A percentile compares a stretch with the other conserved stretches of the same genome.
phyloP scores from a whole-genome alignment of 768 basidiomycete genomes.

The Astraeus odoratus region DNA sequence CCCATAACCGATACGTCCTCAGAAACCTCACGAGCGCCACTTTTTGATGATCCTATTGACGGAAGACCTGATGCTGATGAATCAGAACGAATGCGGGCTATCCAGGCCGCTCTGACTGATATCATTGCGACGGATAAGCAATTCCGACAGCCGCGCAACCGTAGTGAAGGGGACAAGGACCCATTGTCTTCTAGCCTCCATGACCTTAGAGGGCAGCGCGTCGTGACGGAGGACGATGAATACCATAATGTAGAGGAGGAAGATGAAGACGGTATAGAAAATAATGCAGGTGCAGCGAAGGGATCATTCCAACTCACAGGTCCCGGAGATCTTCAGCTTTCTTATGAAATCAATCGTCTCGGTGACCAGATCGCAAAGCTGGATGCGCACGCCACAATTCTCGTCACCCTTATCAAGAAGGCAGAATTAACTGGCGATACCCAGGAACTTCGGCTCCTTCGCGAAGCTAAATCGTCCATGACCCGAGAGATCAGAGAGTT shows the following conservation, averaged over 20 bases:
- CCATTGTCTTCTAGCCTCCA: constrained; percentile 3
- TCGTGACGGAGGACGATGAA: constrained; percentile 33
- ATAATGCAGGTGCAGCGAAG: constrained; percentile 28
- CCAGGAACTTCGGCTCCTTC: constrained; percentile 77
- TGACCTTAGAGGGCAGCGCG: constrained; percentile 16
- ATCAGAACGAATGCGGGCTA: constrained; percentile 87
- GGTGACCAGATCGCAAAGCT: constrained; percentile 68
- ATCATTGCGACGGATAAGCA: constrained; percentile 85
- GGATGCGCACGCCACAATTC: constrained; percentile 73
- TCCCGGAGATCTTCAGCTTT: constrained; percentile 85
- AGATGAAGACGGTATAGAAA: constrained; percentile 31
- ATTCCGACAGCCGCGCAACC: constrained; percentile 18
- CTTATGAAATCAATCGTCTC: constrained; percentile 78
- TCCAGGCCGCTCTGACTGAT: constrained; percentile 91
- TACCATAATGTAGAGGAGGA: constrained; percentile 38
- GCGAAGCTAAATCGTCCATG: constrained; percentile 76
- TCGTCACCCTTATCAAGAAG: constrained; percentile 86
- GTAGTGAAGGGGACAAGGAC: constrained; percentile 4
- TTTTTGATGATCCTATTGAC: constrained; percentile 80
- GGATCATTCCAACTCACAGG: constrained; percentile 69
- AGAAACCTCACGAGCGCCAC: constrained; percentile 57
- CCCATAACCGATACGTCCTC: constrained; percentile 46
- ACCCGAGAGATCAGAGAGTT: constrained; percentile 77
- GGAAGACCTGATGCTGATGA: constrained; percentile 47
- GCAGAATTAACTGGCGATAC: constrained; percentile 91